phyloP scores from a whole-genome alignment of 305 asterid species.

The Solanum chacoense region DNA sequence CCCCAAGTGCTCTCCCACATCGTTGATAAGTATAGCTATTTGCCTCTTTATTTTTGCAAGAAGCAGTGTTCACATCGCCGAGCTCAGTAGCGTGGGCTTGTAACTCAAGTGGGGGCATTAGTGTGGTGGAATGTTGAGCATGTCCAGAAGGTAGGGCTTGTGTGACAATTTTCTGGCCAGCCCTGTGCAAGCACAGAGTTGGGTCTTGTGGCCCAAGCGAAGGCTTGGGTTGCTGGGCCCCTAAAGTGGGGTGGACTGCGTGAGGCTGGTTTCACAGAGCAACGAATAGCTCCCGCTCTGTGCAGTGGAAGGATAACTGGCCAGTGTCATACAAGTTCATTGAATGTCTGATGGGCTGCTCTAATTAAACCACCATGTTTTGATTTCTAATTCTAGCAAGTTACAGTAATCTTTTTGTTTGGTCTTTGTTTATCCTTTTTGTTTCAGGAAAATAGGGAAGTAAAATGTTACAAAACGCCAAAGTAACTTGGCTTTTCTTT shows the following conservation, averaged over 20 bases:
- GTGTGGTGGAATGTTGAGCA: neutral
- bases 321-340: neutral
- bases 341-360: neutral
- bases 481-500: neutral
- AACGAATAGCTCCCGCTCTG: neutral
- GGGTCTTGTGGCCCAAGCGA: neutral
- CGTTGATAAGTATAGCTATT: neutral
- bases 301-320: neutral
- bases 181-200: neutral
- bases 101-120: neutral
- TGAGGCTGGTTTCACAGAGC: neutral
- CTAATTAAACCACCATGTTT: neutral
- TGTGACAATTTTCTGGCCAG: neutral
- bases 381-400: too few relatives aligned
- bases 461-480: neutral
- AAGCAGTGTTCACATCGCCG: accelerated
- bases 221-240: neutral
- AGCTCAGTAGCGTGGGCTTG: neutral
- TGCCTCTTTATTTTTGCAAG: neutral
- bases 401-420: too few relatives aligned
- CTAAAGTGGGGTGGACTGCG: neutral
- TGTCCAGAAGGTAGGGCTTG: neutral
- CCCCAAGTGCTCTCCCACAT: neutral
- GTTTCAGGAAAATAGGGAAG: neutral
- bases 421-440: too few relatives aligned